These are phyloP conservation scores for Melianthus villosus DNA, from an alignment of 441 rosid species.

Conservation along the genomic window DNA sequence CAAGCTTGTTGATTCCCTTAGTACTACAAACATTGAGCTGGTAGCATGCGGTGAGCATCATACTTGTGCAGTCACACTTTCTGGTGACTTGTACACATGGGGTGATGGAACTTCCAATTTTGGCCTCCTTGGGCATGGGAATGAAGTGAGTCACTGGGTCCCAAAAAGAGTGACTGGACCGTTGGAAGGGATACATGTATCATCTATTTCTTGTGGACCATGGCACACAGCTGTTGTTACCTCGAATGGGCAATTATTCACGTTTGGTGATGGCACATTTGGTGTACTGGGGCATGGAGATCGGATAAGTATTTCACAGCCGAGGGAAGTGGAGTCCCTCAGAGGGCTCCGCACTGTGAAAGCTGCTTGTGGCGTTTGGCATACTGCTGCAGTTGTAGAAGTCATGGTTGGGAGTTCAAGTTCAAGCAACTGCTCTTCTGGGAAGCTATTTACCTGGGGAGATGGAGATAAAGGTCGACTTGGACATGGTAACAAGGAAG, in stretches of 20 bases:
- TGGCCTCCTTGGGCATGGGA: slow-evolving; percentile 94
- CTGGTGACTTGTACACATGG: slow-evolving; percentile 94
- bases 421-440: slow-evolving; percentile 78
- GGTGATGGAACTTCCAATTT: slow-evolving; percentile 72
- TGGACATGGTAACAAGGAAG: slow-evolving; percentile 87
- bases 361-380: slow-evolving; percentile 98
- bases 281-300: slow-evolving; percentile 93
- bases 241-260: slow-evolving; percentile 83
- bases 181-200: slow-evolving; percentile 83
- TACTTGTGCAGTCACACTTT: slow-evolving; percentile 86
- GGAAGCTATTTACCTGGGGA: slow-evolving; percentile 93
- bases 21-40: slow-evolving; percentile 64
- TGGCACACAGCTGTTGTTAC: slow-evolving; percentile 94
- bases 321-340: slow-evolving; percentile 87
- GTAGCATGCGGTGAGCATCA: slow-evolving; percentile 92
- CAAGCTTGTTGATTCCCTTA: slow-evolving; percentile 66
- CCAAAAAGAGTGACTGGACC: slow-evolving; percentile 84
- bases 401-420: slow-evolving; percentile 84
- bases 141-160: slow-evolving; percentile 83
- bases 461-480: slow-evolving; percentile 92
- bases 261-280: slow-evolving; percentile 95
- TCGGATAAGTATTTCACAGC: slow-evolving; percentile 49
- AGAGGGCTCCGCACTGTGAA: slow-evolving; percentile 85
- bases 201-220: slow-evolving; percentile 86
- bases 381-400: slow-evolving; percentile 92